Evolutionary conservation across 129 eudicot species (phyloP).

Genomic region (Dittrichia graveolens): DNA sequence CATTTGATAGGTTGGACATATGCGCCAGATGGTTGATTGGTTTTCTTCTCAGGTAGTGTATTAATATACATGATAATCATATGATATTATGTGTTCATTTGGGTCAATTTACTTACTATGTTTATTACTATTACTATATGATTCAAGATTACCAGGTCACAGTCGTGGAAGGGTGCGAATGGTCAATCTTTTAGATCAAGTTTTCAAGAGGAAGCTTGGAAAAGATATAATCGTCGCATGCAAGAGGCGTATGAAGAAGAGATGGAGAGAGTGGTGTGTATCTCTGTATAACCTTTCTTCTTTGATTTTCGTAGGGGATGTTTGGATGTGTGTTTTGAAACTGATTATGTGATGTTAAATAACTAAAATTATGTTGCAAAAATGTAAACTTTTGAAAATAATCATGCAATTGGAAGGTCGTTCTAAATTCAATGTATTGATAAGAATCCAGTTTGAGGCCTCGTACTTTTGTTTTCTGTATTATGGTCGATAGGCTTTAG

Average conservation of each 20-base stretch:
- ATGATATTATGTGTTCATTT: constrained; percentile 1
- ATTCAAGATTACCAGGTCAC: constrained; percentile 61
- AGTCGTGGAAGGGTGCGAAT: constrained; percentile 54
- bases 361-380: no score
- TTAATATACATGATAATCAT: neutral
- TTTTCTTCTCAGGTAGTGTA: constrained; percentile 60
- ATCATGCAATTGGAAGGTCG: neutral
- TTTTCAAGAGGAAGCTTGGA: constrained; percentile 86
- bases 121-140: constrained; percentile 10
- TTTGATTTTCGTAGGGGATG: neutral
- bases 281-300: neutral
- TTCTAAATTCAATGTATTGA: neutral
- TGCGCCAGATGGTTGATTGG: constrained; percentile 71
- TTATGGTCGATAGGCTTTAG: neutral
- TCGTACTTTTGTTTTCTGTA: neutral
- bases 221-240: constrained; percentile 77
- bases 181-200: constrained; percentile 65
- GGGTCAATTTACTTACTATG: constrained; percentile 5
- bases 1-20: constrained; percentile 63
- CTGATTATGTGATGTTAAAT: neutral
- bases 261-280: constrained; percentile 93
- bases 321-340: neutral
- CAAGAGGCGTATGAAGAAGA: constrained; percentile 92
- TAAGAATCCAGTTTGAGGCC: neutral
- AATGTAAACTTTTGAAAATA: no score